Evolutionary conservation across 2,329 filamentous ascomycete genomes (phyloP).

Genomic region (Cladosporium colombiae): DNA sequence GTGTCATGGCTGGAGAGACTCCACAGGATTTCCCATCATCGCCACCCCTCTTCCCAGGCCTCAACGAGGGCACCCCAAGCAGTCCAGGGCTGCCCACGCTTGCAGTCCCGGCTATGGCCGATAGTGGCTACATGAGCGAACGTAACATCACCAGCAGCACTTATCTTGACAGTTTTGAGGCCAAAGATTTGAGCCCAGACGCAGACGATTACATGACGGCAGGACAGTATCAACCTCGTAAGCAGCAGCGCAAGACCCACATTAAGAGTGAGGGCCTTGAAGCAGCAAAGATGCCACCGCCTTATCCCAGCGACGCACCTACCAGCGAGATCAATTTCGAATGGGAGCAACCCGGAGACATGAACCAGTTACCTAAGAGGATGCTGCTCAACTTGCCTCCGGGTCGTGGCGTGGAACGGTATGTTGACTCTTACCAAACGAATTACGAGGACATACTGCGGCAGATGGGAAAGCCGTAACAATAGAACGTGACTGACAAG

Average conservation of each 20-base stretch:
- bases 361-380: slow-evolving; percentile 29
- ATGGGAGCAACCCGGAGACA: slow-evolving; percentile 29
- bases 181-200: slow-evolving; percentile 45
- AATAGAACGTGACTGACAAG: background rate
- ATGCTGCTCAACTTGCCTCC: slow-evolving; percentile 28
- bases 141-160: slow-evolving; percentile 55
- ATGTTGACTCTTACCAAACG: slow-evolving; percentile 28
- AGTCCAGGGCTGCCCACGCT: slow-evolving; percentile 69
- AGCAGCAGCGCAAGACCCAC: slow-evolving; percentile 25
- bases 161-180: slow-evolving; percentile 66
- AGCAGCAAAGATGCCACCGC: slow-evolving; percentile 12
- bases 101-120: slow-evolving; percentile 44
- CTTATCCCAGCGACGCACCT: slow-evolving; percentile 19
- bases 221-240: slow-evolving; percentile 36
- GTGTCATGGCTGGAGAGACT: slow-evolving; percentile 56
- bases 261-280: slow-evolving; percentile 33
- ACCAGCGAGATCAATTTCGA: slow-evolving; percentile 26
- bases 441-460: slow-evolving; percentile 14
- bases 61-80: slow-evolving; percentile 56
- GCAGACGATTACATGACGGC: slow-evolving; percentile 41
- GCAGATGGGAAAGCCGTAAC: background rate
- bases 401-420: slow-evolving; percentile 28
- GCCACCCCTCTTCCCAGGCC: slow-evolving; percentile 72
- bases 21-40: slow-evolving; percentile 86
- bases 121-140: slow-evolving; percentile 77